Evolutionary conservation across 495 filamentous ascomycete genomes (phyloP), one percentile per base, ranked within the genome.

Genomic region (Daldinia childiae): DNA sequence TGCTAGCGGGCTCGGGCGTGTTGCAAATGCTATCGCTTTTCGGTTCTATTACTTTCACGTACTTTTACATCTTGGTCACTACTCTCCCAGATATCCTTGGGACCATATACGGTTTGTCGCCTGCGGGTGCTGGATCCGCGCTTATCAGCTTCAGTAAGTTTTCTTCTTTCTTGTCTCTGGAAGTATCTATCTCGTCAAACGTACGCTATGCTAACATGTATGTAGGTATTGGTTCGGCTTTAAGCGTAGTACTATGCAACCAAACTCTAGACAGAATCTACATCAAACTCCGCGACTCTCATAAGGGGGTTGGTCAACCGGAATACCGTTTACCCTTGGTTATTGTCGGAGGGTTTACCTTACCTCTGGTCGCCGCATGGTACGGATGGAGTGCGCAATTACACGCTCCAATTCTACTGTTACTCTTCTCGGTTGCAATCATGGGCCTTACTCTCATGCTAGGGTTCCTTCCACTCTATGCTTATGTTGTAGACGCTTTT

Each of bases 401-500:
- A 14, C 73, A 71, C 0, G 74, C 81, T 12, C 80, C 84, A 0
- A 66, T 87, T 3, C 50, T 74, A 0, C 5, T 82, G 1, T 61
- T 88, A n/a, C 68, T 89, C 0, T 17, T 85, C 1, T 66, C 76
- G 0, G 75, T 85, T 0, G 77, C 61, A n/a, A 9, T 82, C 0
- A 39, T 81, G 0, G 83, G 84, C 17, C 45, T 76, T 56, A 68
- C 77, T 6, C 57, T 84, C 12, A 80, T 86, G 63, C 54, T 87
- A 9, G 79, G 79, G 12, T 74, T 82, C 50, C 74, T 89, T 17
- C 84, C 87, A 0, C 57, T 88, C 26, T 80, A 80, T 69, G 79
- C 85, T 0, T 89, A 88, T 59, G 78, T 89, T 8, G 87, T 88
- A 0, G 87, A 89, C 65, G 85, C 87, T 0, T 89, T 86, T 66